Percentiles rank a stretch among this genome's conserved stretches.
Evolutionary conservation across 2,329 filamentous ascomycete genomes (phyloP).

Genomic region (Calonectria fujianensis): DNA sequence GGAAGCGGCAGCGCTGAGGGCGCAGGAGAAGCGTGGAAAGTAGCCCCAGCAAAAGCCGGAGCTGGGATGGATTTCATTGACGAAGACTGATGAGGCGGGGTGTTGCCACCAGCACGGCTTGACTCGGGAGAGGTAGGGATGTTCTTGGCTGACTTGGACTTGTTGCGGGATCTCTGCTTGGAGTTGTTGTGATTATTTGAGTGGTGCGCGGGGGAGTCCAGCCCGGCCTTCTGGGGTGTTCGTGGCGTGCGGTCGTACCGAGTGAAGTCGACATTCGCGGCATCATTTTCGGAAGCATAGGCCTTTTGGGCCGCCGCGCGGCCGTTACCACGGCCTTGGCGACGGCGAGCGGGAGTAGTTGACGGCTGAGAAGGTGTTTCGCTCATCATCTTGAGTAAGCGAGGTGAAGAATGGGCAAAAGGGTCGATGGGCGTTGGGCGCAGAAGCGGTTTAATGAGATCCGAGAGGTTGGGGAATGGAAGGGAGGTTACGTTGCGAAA

Average conservation of each 20-base stretch:
- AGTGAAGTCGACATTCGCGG: conserved; percentile 56
- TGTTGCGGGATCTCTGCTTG: conserved; percentile 58
- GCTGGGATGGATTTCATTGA: conserved; percentile 67
- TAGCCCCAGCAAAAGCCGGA: conserved; percentile 90
- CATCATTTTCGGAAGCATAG: conserved; percentile 77
- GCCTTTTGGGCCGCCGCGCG: conserved; percentile 68
- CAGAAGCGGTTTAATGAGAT: conserved; percentile 18
- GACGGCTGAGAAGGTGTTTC: conserved; percentile 58
- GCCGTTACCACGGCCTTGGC: conserved; percentile 64
- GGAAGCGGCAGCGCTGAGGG: conserved; percentile 93
- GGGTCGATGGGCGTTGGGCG: conserved; percentile 26
- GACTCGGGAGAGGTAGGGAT: conserved; percentile 64
- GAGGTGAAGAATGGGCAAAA: conserved; percentile 28
- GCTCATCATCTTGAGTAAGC: conserved; percentile 56
- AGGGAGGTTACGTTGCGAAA: conserved; percentile 43
- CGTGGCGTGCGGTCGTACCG: conserved; percentile 61
- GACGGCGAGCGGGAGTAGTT: conserved; percentile 61
- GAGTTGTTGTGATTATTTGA: conserved; percentile 53
- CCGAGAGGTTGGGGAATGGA: conserved; percentile 34
- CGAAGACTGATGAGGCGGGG: conserved; percentile 63
- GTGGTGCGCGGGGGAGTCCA: conserved; percentile 60
- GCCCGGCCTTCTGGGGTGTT: conserved; percentile 68
- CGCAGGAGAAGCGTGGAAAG: conserved; percentile 95
- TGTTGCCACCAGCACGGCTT: conserved; percentile 64
- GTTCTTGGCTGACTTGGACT: conserved; percentile 57